Evolutionary conservation across 108 stramenopile species (phyloP).

Genomic region (Pseudonitzschia multiseries): DNA sequence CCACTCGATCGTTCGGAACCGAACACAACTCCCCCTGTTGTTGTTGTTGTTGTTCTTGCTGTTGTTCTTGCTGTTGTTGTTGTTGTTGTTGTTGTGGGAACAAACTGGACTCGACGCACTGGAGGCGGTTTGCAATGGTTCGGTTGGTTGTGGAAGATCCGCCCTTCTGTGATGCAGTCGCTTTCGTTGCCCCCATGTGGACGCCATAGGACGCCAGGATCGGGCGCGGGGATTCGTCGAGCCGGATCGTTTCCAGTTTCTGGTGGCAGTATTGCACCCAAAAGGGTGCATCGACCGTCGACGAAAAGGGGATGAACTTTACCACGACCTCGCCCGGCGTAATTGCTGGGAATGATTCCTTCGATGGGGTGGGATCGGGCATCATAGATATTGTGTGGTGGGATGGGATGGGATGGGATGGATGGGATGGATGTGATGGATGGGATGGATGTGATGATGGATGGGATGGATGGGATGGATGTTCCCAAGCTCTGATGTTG

Average conservation of each 20-base stretch:
- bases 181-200: not conserved
- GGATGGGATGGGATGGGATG: no score
- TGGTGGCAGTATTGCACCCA: conserved; percentile 71
- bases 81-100: no score
- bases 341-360: no score
- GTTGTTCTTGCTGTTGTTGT: no score
- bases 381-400: no score
- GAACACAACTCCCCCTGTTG: not conserved
- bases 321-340: conserved; percentile 19
- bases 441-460: no score
- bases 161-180: no score
- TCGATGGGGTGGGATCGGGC: no score
- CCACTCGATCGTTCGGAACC: conserved; percentile 23
- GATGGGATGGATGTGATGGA: no score
- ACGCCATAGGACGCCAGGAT: conserved; percentile 50
- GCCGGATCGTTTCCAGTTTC: conserved; percentile 71
- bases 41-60: not conserved
- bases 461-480: no score
- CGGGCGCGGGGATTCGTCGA: conserved; percentile 62
- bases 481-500: no score
- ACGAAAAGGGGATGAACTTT: conserved; percentile 77
- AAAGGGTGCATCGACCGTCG: conserved; percentile 80
- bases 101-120: conserved; percentile 39
- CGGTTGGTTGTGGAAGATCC: no score
- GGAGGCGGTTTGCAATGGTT: conserved; percentile 39